Percentiles rank a stretch among this genome's conserved stretches.
Evolutionary conservation across 2,329 filamentous ascomycete species (phyloP).

Genomic region (Alternaria sp.): DNA sequence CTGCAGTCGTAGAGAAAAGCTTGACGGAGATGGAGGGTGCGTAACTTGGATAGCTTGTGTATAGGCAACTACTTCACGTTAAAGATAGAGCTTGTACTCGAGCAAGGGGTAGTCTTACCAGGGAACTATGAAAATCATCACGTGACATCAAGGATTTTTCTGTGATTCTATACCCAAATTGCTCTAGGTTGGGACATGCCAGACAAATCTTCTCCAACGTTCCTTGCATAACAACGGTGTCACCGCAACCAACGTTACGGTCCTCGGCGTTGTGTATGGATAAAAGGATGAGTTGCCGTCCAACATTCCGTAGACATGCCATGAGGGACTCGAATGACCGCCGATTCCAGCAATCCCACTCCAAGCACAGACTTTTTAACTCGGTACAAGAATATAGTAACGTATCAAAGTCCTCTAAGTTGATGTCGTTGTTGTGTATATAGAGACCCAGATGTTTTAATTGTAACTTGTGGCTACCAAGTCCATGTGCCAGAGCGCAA

Average conservation of each 20-base stretch:
- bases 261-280: background rate
- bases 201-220: background rate
- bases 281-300: background rate
- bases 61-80: background rate
- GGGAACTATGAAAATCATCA: background rate
- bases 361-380: background rate
- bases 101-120: background rate
- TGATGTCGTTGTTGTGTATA: background rate
- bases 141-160: background rate
- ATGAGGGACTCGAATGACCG: background rate
- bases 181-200: conserved; percentile 1
- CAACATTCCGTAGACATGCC: background rate
- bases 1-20: background rate
- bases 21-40: conserved; percentile 1
- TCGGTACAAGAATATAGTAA: background rate
- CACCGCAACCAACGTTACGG: too few species aligned
- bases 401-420: background rate
- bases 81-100: background rate
- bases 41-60: background rate
- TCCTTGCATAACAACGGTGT: too few species aligned
- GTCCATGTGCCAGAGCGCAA: background rate
- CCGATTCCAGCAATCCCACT: background rate
- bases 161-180: background rate
- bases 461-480: background rate
- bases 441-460: background rate